phyloP scores from a whole-genome alignment of 164 flowering plant genomes.

The Vitis labrusca region DNA sequence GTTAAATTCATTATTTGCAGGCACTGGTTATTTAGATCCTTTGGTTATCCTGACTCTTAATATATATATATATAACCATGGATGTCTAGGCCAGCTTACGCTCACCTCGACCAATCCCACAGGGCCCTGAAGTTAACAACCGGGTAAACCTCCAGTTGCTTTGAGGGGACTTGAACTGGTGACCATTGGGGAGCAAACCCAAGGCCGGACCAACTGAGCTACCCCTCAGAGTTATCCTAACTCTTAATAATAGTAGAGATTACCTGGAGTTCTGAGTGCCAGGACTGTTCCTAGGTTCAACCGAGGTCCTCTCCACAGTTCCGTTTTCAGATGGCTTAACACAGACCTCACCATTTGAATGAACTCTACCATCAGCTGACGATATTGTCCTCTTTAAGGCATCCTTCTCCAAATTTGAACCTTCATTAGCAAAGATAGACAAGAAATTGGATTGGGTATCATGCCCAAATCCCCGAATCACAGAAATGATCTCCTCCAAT shows the following conservation, averaged over 20 bases:
- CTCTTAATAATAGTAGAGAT: background rate
- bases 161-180: too few species aligned
- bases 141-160: too few species aligned
- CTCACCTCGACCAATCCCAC: too few species aligned
- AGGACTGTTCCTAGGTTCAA: slow-evolving; percentile 30
- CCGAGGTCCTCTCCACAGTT: slow-evolving; percentile 14
- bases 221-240: background rate
- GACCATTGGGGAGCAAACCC: too few species aligned
- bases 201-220: too few species aligned
- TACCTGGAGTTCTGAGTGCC: slow-evolving; percentile 41
- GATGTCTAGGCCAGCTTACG: too few species aligned
- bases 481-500: slow-evolving; percentile 54
- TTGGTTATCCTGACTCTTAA: too few species aligned
- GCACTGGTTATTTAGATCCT: too few species aligned
- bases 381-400: slow-evolving; percentile 9
- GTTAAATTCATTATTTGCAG: too few species aligned
- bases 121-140: too few species aligned
- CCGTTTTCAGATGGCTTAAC: slow-evolving; percentile 21
- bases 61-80: too few species aligned
- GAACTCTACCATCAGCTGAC: slow-evolving; percentile 18
- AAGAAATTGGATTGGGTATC: slow-evolving; percentile 16
- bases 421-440: slow-evolving; percentile 16
- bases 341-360: slow-evolving; percentile 10
- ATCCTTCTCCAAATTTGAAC: slow-evolving; percentile 13
- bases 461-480: slow-evolving; percentile 34